phyloP scores from a whole-genome alignment of 805 yeast species.

The Candida yuanshanica region DNA sequence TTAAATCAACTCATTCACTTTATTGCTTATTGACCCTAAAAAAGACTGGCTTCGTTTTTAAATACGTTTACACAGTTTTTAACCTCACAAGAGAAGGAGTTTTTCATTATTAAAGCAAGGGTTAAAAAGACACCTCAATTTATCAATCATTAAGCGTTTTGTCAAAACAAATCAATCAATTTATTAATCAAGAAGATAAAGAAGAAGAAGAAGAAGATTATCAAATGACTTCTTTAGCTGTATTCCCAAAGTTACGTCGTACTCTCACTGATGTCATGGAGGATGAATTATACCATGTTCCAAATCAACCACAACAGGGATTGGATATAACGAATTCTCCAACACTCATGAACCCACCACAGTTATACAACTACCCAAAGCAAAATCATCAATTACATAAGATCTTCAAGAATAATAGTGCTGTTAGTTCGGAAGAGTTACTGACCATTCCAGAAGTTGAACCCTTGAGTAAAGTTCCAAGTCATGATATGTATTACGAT shows the following conservation, averaged over 20 bases:
- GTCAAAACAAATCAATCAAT: neutral
- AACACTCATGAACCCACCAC: neutral
- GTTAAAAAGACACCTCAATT: neutral
- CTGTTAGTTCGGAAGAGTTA: constrained; percentile 19
- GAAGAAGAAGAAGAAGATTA: neutral
- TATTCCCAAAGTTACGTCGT: constrained; percentile 44
- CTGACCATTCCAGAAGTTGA: constrained; percentile 20
- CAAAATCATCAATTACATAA: constrained; percentile 8
- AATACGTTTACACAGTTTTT: neutral
- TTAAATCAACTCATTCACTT: neutral
- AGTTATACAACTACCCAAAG: constrained; percentile 9
- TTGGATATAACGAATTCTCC: constrained; percentile 1
- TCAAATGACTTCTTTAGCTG: constrained; percentile 43
- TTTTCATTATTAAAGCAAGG: neutral
- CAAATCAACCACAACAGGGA: constrained; percentile 8
- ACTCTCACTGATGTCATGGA: constrained; percentile 54
- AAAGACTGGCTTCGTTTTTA: neutral
- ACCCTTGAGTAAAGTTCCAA: constrained; percentile 9
- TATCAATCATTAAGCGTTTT: neutral
- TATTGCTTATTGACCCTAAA: neutral
- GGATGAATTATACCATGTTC: constrained; percentile 46
- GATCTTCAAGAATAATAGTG: constrained; percentile 18
- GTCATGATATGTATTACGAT: constrained; percentile 22
- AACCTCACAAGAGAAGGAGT: neutral
- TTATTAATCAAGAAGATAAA: neutral